Conservation (phyloP, 2,329 filamentous ascomycete species). For the Pseudopithomyces chartarum region DNA sequence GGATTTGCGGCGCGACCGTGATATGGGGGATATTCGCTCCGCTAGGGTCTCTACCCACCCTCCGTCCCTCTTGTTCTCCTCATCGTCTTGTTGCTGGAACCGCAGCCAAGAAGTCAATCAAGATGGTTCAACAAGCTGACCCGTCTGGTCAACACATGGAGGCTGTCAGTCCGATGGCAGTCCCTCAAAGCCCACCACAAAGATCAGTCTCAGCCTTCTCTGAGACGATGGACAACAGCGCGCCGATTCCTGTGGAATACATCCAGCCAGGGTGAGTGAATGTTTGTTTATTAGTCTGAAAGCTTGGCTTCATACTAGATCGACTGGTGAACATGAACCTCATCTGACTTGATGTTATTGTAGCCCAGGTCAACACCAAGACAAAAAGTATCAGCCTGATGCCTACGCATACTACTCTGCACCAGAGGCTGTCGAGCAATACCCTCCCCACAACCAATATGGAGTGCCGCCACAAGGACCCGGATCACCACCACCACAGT, state of each 20-base stretch:
- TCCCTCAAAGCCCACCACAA: constrained; percentile 1
- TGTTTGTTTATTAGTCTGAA: neutral
- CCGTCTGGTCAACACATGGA: constrained; percentile 5
- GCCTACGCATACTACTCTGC: constrained; percentile 12
- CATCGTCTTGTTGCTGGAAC: neutral
- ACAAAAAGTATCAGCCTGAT: constrained; percentile 9
- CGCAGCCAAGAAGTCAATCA: constrained; percentile 2
- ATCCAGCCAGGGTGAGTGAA: constrained; percentile 1
- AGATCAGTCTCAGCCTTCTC: constrained; percentile 7
- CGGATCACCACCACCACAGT: constrained; percentile 9
- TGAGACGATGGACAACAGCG: constrained; percentile 13
- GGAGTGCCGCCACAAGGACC: constrained; percentile 1
- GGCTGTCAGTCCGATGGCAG: constrained; percentile 7
- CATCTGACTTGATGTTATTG: neutral
- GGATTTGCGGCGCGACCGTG: neutral
- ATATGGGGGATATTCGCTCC: neutral
- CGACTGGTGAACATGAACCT: neutral
- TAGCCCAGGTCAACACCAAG: constrained; percentile 2
- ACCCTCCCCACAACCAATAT: constrained; percentile 8
- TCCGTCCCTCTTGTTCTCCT: neutral
- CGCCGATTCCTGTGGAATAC: constrained; percentile 11
- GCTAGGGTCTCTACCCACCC: neutral
- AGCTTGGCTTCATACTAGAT: neutral
- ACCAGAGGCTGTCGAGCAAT: constrained; percentile 12
- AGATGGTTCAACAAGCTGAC: constrained; percentile 1